A percentile compares a stretch with the other conserved stretches of the same genome.
Conservation (phyloP, 192 early-diverging fungal genomes). For the Allomyces macrogynus region DNA sequence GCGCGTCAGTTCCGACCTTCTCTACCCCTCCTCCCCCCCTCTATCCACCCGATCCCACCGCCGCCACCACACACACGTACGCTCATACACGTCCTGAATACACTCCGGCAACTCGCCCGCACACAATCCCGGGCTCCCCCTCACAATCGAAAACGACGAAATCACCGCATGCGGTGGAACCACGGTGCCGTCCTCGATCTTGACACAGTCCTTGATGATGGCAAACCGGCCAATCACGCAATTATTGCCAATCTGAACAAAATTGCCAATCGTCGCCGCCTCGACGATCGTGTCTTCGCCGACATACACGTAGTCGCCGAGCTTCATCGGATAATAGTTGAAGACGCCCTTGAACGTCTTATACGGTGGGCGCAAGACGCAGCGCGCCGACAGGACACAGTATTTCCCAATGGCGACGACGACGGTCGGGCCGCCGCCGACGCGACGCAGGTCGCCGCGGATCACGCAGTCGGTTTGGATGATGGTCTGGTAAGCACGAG, state of each 20-base stretch:
- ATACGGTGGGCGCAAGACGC: constrained; percentile 78
- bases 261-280: constrained; percentile 74
- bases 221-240: constrained; percentile 87
- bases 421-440: constrained; percentile 68
- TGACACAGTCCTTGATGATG: constrained; percentile 84
- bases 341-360: constrained; percentile 85
- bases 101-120: constrained; percentile 77
- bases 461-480: constrained; percentile 79
- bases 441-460: constrained; percentile 76
- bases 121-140: constrained; percentile 48
- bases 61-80: constrained; percentile 2
- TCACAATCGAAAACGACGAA: constrained; percentile 77
- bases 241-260: constrained; percentile 78
- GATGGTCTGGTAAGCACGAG: constrained; percentile 55
- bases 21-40: no score
- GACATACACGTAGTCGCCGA: constrained; percentile 79
- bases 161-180: constrained; percentile 80
- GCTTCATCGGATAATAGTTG: constrained; percentile 92
- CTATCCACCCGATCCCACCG: neutral
- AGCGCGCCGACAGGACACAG: constrained; percentile 53
- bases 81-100: constrained; percentile 58
- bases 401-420: constrained; percentile 80
- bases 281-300: constrained; percentile 76
- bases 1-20: no score
- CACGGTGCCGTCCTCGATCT: constrained; percentile 76